Base-by-base conservation (phyloP, 345 rosid species). In the Bruguiera parviflora region DNA sequence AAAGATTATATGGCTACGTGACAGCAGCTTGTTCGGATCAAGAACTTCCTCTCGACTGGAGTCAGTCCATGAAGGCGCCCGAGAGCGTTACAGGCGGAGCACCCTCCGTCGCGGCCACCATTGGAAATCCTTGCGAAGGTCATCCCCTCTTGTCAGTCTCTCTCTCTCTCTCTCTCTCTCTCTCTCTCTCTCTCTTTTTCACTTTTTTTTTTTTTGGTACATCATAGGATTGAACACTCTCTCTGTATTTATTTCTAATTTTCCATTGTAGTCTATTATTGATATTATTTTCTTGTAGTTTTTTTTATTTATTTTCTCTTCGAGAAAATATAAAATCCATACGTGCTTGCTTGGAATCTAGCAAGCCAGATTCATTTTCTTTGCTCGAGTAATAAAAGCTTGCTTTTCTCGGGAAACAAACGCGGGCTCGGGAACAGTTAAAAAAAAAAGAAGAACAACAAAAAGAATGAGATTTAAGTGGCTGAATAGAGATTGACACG, bases 51-150 rank as follows among this genome's bases (percentile, higher is more conserved):
- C 37, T 33, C 37, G 10, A 43, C 49, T 5, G 49, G 18, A 15
- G 18, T 43, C 49, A 43, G 49, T 31, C 43, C 66, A 83, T 83
- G 90, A 84, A 84, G 81, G 60, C 73, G 25, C 81, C 84, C 71
- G 74, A 78, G 1, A 75, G 20, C 81, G 77, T 71, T 31, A 77
- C 79, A 39, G 88, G 77, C 59, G 83, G 61, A 67, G 35, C 78
- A 24, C 5, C 81, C 8, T 53, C 57, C 8, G 63, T 78, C 27
- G 25, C 78, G 6, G 52, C 72, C n/a, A 1, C 70, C 29, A 53
- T 35, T 37, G 8, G 47, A 6, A 76, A 64, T 76, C 64, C 69
- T 6, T 67, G 76, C 58, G 87, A 84, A 83, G 86, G 89, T 81
- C 20, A 58, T 59, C 61, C 68, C 52, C 29, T 73, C 62, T 70